phyloP scores from a whole-genome alignment of 2,329 filamentous ascomycete genomes.

The Aspergillus novoparasiticus region DNA sequence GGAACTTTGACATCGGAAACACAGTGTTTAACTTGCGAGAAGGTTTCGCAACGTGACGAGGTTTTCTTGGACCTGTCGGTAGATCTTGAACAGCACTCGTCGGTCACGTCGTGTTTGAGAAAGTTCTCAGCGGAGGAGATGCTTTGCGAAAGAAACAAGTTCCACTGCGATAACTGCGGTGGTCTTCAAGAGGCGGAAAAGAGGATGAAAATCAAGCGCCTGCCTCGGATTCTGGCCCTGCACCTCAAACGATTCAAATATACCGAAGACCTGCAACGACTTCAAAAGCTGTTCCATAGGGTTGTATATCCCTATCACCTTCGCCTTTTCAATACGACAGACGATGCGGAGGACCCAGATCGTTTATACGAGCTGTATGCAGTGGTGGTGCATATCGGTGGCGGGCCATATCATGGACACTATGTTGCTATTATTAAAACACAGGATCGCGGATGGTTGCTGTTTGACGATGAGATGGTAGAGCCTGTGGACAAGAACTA shows the following conservation, averaged over 20 bases:
- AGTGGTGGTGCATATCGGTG: slow-evolving; percentile 95
- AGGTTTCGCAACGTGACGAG: slow-evolving; percentile 90
- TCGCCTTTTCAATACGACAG: slow-evolving; percentile 95
- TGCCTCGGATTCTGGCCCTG: slow-evolving; percentile 87
- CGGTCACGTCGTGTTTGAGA: slow-evolving; percentile 89
- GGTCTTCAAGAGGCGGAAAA: slow-evolving; percentile 97
- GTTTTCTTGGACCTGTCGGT: slow-evolving; percentile 95
- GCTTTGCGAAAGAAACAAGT: slow-evolving; percentile 98
- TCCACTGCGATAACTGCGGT: slow-evolving; percentile 96
- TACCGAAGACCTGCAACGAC: slow-evolving; percentile 87
- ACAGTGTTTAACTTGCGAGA: slow-evolving; percentile 94
- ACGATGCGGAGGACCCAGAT: slow-evolving; percentile 91
- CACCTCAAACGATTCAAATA: slow-evolving; percentile 99
- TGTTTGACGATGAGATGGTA: slow-evolving; percentile 98
- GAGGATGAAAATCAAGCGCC: slow-evolving; percentile 96
- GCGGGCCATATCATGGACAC: slow-evolving; percentile 94
- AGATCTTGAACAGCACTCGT: slow-evolving; percentile 91
- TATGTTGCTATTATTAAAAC: slow-evolving; percentile 99
- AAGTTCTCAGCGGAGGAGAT: slow-evolving; percentile 99
- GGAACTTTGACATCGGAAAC: slow-evolving; percentile 94
- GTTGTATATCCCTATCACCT: slow-evolving; percentile 97
- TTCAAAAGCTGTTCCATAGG: slow-evolving; percentile 95
- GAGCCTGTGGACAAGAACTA: slow-evolving; percentile 97
- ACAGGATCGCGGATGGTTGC: slow-evolving; percentile 88
- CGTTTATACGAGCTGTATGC: slow-evolving; percentile 95